Evolutionary conservation across 139 green algal genomes (phyloP), one percentile per base, ranked within the genome.

Genomic region (Limnomonas spitsbergensis): DNA sequence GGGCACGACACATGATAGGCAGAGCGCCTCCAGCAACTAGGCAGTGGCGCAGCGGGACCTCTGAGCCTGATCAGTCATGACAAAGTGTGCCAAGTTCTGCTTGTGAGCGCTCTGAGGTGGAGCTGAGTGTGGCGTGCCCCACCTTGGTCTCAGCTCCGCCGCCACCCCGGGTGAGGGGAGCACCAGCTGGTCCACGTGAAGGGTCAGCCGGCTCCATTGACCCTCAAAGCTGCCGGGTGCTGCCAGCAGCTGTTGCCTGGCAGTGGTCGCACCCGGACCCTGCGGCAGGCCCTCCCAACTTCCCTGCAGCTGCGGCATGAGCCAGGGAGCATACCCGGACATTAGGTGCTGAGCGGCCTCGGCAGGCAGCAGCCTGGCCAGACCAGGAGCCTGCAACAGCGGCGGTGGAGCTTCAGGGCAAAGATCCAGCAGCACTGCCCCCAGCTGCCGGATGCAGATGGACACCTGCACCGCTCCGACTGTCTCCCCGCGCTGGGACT

Each of bases 391-490:
- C 54, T 83, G 40, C 32, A 42, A 4, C 0, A 83, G 37, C 0
- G 78, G 78, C 7, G 67, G 31, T 37, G 53, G 34, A 4, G 82
- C 78, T 40, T 79, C 38, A 32, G 47, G 54, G 79, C 79, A 80
- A 0, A 9, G 29, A 67, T 83, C 67, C 1, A 80, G n/a, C 20
- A 32, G 31, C 1, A 56, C 32, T 2, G 72, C 78, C 0, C 40
- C 68, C 3, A 88, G 71, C 38, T 78, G 52, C 0, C 54, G 76
- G 31, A 91, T 73, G 32, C 68, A 29, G 4, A 91, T 24, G 3
- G 81, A 56, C 32, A 91, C 32, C 78, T 89, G 82, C 38, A 91
- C 82, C n/a, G 87, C 87, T 0, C 84, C 87, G 2, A 88, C 87
- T 26, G 74, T n/a, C 53, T 84, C 71, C 2, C 84, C 82, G 2